phyloP scores from a whole-genome alignment of 116 monocot genomes.

The Dioscorea cayenensis region DNA sequence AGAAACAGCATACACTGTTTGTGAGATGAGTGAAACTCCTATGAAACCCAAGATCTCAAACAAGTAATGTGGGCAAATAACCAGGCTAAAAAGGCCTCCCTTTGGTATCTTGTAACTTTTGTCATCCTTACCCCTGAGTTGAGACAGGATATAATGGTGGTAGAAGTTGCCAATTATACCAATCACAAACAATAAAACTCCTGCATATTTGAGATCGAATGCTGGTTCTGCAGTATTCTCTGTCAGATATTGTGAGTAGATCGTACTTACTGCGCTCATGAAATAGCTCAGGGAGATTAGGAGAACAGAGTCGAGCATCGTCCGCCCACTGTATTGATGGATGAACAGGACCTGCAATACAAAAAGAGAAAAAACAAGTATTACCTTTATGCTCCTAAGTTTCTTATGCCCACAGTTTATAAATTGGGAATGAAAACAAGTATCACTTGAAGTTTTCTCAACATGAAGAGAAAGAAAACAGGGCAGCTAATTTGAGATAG shows the following conservation, averaged over 20 bases:
- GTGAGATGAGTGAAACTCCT: slow-evolving; percentile 46
- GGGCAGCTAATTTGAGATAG: no score
- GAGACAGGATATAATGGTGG: slow-evolving; percentile 50
- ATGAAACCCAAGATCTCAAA: slow-evolving; percentile 61
- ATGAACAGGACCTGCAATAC: slow-evolving; percentile 42
- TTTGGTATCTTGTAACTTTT: slow-evolving; percentile 66
- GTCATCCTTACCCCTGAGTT: slow-evolving; percentile 39
- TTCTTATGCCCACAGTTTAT: neutral
- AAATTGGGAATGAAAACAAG: neutral
- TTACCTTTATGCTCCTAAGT: neutral
- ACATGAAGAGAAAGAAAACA: no score
- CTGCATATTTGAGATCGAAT: slow-evolving; percentile 21
- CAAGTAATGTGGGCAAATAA: slow-evolving; percentile 81
- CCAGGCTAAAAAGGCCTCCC: slow-evolving; percentile 69
- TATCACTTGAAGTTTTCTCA: neutral
- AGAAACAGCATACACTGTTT: slow-evolving; percentile 32
- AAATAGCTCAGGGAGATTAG: slow-evolving; percentile 32
- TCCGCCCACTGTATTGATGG: slow-evolving; percentile 38
- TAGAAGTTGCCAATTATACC: slow-evolving; percentile 51
- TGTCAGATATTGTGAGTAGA: slow-evolving; percentile 39
- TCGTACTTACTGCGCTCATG: slow-evolving; percentile 12
- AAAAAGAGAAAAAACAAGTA: neutral
- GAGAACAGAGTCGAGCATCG: slow-evolving; percentile 17
- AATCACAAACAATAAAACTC: slow-evolving; percentile 26
- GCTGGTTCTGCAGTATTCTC: slow-evolving; percentile 21